phyloP scores from a whole-genome alignment of 176 grass and related monocot species.

The Musa beccarii region DNA sequence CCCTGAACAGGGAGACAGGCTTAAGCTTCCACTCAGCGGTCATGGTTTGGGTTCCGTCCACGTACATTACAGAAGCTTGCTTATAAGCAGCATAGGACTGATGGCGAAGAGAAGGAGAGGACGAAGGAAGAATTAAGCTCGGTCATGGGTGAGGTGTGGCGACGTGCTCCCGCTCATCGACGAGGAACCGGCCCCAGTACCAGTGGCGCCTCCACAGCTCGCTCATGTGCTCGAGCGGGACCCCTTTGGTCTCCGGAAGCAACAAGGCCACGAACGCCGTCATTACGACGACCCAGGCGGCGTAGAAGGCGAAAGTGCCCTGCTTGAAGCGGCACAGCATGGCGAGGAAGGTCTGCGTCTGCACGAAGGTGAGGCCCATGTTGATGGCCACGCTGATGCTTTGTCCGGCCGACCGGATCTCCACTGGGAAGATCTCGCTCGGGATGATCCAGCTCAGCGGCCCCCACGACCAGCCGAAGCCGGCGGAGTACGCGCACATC shows the following conservation, averaged over 20 bases:
- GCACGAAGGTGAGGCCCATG: conserved; percentile 54
- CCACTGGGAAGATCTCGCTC: conserved; percentile 76
- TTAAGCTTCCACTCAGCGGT: too few relatives aligned
- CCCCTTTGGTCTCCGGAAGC: conserved; percentile 67
- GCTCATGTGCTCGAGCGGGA: conserved; percentile 61
- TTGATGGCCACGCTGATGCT: conserved; percentile 48
- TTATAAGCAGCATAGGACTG: too few relatives aligned
- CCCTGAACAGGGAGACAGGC: too few relatives aligned
- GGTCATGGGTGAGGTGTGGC: background rate
- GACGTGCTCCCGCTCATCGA: background rate
- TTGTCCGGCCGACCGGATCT: conserved; percentile 77
- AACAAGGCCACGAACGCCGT: conserved; percentile 56
- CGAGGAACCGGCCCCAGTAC: conserved; percentile 48
- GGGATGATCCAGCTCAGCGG: conserved; percentile 65
- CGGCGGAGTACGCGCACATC: conserved; percentile 38
- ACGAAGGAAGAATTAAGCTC: too few relatives aligned
- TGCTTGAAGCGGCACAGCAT: conserved; percentile 78
- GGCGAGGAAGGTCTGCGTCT: conserved; percentile 71
- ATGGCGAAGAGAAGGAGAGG: too few relatives aligned
- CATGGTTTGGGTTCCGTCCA: too few relatives aligned
- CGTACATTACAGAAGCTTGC: too few relatives aligned
- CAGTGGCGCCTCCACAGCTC: conserved; percentile 42
- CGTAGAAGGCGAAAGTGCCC: conserved; percentile 63
- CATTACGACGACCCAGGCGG: conserved; percentile 60
- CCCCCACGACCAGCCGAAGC: conserved; percentile 77